Percentiles rank a stretch among this genome's conserved stretches.
phyloP scores from a whole-genome alignment of 495 filamentous ascomycete species.

The Penicillium diatomitis region DNA sequence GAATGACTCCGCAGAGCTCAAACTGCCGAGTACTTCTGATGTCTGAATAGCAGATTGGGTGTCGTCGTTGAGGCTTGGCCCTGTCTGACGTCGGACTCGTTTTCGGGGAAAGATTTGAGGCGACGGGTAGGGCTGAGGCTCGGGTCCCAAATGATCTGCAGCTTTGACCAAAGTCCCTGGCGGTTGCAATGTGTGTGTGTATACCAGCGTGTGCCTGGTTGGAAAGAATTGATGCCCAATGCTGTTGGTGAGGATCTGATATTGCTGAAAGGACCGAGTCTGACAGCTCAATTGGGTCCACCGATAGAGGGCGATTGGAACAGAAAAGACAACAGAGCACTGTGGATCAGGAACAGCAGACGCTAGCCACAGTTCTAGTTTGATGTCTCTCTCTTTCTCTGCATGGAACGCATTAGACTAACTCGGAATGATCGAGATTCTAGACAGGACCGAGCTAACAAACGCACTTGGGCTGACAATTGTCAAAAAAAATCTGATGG shows the following conservation, averaged over 20 bases:
- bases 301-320: not conserved
- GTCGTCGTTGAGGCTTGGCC: not conserved
- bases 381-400: no score
- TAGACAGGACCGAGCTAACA: not conserved
- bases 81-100: no score
- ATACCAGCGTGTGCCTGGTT: not conserved
- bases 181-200: constrained; percentile 17
- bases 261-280: not conserved
- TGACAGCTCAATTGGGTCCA: not conserved
- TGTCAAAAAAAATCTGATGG: not conserved
- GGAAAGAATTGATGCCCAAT: constrained; percentile 23
- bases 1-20: no score
- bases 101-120: not conserved
- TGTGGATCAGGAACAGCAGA: no score
- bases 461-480: not conserved
- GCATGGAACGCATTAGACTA: not conserved
- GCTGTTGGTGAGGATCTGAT: constrained; percentile 1
- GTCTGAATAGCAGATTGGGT: constrained; percentile 6
- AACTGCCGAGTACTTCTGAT: no score
- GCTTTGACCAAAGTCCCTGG: not conserved
- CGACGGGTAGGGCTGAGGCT: constrained; percentile 16
- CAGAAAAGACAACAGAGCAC: no score
- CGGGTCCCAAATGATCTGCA: constrained; percentile 4
- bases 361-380: no score
- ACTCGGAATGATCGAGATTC: not conserved